phyloP scores from a whole-genome alignment of 345 rosid genomes.

The Salix udensis region DNA sequence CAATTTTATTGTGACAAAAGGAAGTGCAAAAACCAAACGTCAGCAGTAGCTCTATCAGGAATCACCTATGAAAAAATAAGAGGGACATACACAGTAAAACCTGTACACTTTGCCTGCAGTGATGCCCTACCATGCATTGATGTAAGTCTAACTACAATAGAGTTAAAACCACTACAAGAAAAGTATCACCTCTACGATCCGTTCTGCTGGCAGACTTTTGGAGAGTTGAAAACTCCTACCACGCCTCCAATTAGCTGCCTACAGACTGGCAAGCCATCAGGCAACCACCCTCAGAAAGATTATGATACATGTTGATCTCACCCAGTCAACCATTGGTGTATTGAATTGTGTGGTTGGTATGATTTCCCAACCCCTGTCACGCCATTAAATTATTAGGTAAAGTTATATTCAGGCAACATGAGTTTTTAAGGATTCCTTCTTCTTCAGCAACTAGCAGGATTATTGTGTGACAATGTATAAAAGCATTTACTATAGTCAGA shows the following conservation, averaged over 20 bases:
- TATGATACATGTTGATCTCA: constrained; percentile 55
- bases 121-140: constrained; percentile 81
- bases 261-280: constrained; percentile 80
- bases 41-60: constrained; percentile 84
- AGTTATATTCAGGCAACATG: constrained; percentile 23
- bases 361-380: constrained; percentile 52
- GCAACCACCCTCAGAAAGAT: constrained; percentile 56
- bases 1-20: constrained; percentile 86
- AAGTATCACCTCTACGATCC: constrained; percentile 72
- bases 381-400: constrained; percentile 33
- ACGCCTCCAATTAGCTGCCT: constrained; percentile 82
- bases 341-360: constrained; percentile 49
- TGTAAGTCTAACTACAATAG: constrained; percentile 58
- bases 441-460: constrained; percentile 13
- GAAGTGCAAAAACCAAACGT: constrained; percentile 66
- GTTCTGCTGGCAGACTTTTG: constrained; percentile 93
- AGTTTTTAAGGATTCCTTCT: constrained; percentile 24
- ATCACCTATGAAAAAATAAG: constrained; percentile 71
- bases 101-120: constrained; percentile 91
- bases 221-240: constrained; percentile 70
- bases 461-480: constrained; percentile 15
- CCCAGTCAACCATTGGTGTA: constrained; percentile 19
- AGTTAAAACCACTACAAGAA: constrained; percentile 69
- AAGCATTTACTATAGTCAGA: constrained; percentile 12
- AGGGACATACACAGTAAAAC: constrained; percentile 89